phyloP scores from a whole-genome alignment of 169 alveolate genomes.

The Plasmodium reichenowi region DNA sequence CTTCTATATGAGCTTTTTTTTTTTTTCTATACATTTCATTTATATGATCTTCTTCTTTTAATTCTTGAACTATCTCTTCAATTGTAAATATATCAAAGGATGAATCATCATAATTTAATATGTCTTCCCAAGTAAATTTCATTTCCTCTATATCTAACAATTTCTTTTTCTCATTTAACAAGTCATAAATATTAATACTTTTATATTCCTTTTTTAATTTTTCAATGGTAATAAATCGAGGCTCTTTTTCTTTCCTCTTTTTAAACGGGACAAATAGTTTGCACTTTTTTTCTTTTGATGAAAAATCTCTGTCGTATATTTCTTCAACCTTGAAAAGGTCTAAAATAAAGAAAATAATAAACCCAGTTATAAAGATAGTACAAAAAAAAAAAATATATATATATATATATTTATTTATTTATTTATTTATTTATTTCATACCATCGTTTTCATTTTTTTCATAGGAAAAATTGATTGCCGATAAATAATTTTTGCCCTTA shows the following conservation, averaged over 20 bases:
- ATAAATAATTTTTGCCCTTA: constrained; percentile 50
- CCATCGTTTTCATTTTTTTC: constrained; percentile 46
- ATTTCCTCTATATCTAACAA: constrained; percentile 50
- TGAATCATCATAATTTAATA: constrained; percentile 68
- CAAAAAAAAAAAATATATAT: not conserved
- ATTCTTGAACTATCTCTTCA: constrained; percentile 66
- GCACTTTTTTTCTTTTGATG: constrained; percentile 72
- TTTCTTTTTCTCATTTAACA: constrained; percentile 57
- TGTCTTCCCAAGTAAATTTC: constrained; percentile 63
- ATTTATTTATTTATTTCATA: constrained; percentile 1
- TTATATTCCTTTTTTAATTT: constrained; percentile 64
- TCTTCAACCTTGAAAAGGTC: constrained; percentile 63
- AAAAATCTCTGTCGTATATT: constrained; percentile 52
- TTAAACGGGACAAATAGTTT: constrained; percentile 68
- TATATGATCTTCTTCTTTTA: constrained; percentile 56
- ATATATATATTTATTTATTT: constrained; percentile 5
- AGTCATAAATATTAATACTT: constrained; percentile 64
- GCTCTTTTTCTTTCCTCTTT: constrained; percentile 58
- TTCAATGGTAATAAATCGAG: constrained; percentile 74
- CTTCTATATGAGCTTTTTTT: constrained; percentile 14
- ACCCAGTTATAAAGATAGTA: not conserved
- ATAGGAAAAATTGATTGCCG: constrained; percentile 48
- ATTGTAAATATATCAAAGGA: constrained; percentile 72
- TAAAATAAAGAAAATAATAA: not conserved
- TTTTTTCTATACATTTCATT: constrained; percentile 8